Conservation (phyloP, 164 flowering plant species). For the Paratinospora sagittata region DNA sequence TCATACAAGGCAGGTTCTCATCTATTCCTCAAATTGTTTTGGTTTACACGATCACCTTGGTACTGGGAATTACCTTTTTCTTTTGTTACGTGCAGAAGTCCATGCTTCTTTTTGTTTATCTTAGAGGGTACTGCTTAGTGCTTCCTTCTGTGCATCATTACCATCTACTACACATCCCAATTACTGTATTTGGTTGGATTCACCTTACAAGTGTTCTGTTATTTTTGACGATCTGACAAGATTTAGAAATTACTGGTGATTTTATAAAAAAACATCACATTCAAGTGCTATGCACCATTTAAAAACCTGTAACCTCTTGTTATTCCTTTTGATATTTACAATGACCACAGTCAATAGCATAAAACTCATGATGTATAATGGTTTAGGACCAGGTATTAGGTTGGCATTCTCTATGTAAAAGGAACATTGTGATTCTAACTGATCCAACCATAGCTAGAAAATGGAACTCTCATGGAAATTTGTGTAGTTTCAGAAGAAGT, state of each 20-base stretch:
- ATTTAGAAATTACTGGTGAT: not conserved
- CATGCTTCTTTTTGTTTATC: not conserved
- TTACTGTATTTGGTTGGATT: not conserved
- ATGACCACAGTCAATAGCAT: not conserved
- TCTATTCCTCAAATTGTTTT: not conserved
- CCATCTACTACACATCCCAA: no score
- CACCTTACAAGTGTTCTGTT: not conserved
- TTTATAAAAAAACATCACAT: not conserved
- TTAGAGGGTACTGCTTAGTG: no score
- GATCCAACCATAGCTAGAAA: not conserved
- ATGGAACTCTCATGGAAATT: no score
- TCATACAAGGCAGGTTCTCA: conserved; percentile 58
- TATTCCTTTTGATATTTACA: not conserved
- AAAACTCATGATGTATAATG: not conserved
- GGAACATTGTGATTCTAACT: not conserved
- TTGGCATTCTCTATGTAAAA: not conserved
- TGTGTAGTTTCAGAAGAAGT: not conserved
- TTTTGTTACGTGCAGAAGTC: not conserved
- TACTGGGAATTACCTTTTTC: not conserved
- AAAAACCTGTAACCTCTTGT: no score
- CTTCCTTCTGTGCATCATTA: no score
- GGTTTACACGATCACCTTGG: not conserved
- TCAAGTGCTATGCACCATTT: no score
- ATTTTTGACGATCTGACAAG: not conserved
- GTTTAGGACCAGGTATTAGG: not conserved